Percentiles rank a stretch among this genome's conserved stretches.
These are phyloP conservation scores for Setomelanomma holmii DNA, from an alignment of 2,329 filamentous ascomycete species.

Conservation along the genomic window DNA sequence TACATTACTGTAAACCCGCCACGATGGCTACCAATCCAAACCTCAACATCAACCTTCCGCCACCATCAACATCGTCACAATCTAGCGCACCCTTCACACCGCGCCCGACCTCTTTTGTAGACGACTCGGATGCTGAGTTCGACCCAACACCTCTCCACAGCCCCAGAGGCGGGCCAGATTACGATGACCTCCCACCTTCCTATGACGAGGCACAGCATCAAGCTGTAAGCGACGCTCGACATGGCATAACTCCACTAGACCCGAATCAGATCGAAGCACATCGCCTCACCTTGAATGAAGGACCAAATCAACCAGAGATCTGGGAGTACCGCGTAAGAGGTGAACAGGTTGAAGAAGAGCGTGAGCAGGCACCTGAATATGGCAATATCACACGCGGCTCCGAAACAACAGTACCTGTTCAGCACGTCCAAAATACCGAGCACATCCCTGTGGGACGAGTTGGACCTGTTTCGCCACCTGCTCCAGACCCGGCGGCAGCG, in stretches of 20 bases:
- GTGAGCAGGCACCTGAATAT: constrained; percentile 30
- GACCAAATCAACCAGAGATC: constrained; percentile 28
- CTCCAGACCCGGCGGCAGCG: constrained; percentile 9
- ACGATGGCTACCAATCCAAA: constrained; percentile 32
- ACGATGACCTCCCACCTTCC: constrained; percentile 47
- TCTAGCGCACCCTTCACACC: constrained; percentile 33
- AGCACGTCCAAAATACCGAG: constrained; percentile 27
- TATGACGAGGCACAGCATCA: constrained; percentile 46
- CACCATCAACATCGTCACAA: constrained; percentile 23
- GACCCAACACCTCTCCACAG: constrained; percentile 41
- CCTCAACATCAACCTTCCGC: constrained; percentile 13
- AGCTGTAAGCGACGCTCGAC: constrained; percentile 35
- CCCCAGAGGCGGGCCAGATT: constrained; percentile 37
- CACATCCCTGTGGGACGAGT: constrained; percentile 32
- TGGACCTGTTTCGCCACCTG: constrained; percentile 1
- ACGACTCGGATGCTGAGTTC: constrained; percentile 42
- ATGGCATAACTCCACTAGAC: constrained; percentile 32
- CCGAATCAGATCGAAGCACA: constrained; percentile 38
- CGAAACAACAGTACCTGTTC: constrained; percentile 32
- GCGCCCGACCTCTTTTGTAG: constrained; percentile 36
- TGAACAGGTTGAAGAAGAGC: constrained; percentile 23
- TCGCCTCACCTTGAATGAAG: constrained; percentile 30
- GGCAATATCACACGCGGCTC: constrained; percentile 21
- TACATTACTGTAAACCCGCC: background rate
- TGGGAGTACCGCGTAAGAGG: constrained; percentile 34